These are phyloP conservation scores for Plasmodium gaboni DNA, from an alignment of 169 alveolate species.

Conservation along the genomic window DNA sequence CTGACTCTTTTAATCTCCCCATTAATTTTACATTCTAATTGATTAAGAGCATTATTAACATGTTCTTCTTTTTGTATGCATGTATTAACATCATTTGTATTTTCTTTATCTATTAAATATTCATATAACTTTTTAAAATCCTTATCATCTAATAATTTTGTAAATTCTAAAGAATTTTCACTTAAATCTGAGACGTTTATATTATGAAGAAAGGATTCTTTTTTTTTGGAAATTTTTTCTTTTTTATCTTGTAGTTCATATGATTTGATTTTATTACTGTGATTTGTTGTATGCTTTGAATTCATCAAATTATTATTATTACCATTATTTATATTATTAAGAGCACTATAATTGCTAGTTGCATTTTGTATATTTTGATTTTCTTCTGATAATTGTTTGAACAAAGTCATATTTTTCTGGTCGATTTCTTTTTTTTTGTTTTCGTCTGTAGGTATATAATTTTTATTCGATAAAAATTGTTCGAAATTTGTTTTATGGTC, in stretches of 20 bases:
- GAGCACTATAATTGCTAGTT: no score
- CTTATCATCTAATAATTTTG: constrained; percentile 24
- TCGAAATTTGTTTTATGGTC: no score
- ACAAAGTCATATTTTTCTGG: no score
- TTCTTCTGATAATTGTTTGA: no score
- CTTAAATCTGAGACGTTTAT: constrained; percentile 20
- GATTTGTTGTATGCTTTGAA: no score
- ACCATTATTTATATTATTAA: not conserved
- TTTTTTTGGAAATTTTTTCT: not conserved
- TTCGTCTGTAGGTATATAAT: no score
- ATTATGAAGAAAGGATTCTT: not conserved
- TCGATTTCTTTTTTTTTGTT: no score
- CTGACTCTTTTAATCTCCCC: constrained; percentile 21
- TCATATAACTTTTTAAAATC: constrained; percentile 53
- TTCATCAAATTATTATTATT: no score
- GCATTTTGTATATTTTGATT: not conserved
- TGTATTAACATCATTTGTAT: constrained; percentile 9
- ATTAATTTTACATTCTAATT: constrained; percentile 23
- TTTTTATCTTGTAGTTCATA: not conserved
- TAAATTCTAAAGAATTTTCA: constrained; percentile 2
- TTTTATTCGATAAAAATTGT: no score
- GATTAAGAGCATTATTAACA: not conserved
- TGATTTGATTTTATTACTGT: not conserved
- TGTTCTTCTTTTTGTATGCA: not conserved
- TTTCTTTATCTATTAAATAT: constrained; percentile 22